A percentile compares a stretch with the other conserved stretches of the same genome.
Conservation (phyloP, 305 asterid genomes). For the Striga hermonthica region DNA sequence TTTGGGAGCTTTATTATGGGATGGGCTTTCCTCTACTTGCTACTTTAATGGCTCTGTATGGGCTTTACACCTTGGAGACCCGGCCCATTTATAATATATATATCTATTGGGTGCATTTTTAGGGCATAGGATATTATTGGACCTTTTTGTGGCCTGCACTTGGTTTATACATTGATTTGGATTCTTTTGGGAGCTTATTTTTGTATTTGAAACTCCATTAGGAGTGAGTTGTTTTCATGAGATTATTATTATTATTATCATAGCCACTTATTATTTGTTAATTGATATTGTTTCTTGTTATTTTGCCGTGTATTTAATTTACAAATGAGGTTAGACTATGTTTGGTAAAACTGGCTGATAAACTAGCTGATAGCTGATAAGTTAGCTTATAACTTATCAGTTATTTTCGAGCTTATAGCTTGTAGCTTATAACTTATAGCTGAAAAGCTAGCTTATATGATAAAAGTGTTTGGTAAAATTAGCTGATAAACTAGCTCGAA, state of each 20-base stretch:
- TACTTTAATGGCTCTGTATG: conserved; percentile 32
- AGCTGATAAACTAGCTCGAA: no score
- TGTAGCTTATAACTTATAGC: no score
- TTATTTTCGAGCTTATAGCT: no score
- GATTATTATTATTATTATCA: conserved; percentile 31
- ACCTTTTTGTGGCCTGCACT: conserved; percentile 28
- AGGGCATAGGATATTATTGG: conserved; percentile 27
- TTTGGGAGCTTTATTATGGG: conserved; percentile 41
- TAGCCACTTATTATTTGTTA: conserved; percentile 7
- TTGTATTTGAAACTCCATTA: conserved; percentile 35
- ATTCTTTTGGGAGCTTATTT: conserved; percentile 47
- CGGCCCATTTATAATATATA: conserved; percentile 20
- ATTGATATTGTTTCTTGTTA: not conserved
- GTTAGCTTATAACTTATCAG: no score
- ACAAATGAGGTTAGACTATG: no score
- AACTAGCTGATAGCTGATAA: no score
- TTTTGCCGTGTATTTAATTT: no score
- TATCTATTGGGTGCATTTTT: conserved; percentile 35
- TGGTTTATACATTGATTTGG: conserved; percentile 45
- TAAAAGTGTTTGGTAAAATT: no score
- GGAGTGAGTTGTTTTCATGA: conserved; percentile 29
- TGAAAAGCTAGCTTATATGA: no score
- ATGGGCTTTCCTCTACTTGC: conserved; percentile 36
- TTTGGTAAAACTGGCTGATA: no score
- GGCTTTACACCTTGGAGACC: conserved; percentile 1